A percentile compares a stretch with the other conserved stretches of the same genome.
These are phyloP conservation scores for Russula emetica DNA, from an alignment of 768 basidiomycete species.

Conservation along the genomic window DNA sequence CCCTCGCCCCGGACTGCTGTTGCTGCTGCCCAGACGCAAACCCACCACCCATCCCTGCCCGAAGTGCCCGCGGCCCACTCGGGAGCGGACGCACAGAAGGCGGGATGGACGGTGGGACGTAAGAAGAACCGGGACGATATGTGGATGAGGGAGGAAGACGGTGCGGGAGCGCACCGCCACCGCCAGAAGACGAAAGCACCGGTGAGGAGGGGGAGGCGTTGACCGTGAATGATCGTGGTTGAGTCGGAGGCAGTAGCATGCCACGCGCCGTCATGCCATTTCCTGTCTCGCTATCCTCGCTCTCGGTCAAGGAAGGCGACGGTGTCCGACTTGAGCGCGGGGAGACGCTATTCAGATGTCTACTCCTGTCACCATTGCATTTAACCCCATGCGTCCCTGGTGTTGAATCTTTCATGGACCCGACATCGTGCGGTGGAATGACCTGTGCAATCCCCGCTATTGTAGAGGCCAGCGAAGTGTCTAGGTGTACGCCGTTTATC, in stretches of 20 bases:
- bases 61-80: slow-evolving; percentile 27
- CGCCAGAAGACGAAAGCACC: slow-evolving; percentile 2
- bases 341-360: slow-evolving; percentile 3
- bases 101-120: slow-evolving; percentile 22
- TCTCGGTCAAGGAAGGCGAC: slow-evolving; percentile 10
- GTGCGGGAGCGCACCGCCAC: slow-evolving; percentile 1
- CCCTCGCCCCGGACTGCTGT: neutral
- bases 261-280: neutral
- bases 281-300: slow-evolving; percentile 27
- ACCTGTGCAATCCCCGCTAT: neutral
- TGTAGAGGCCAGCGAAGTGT: slow-evolving; percentile 1
- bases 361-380: slow-evolving; percentile 8
- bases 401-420: slow-evolving; percentile 8
- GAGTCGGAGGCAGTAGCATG: slow-evolving; percentile 23
- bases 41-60: slow-evolving; percentile 19
- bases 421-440: neutral
- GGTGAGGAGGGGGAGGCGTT: neutral
- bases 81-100: slow-evolving; percentile 25
- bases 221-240: slow-evolving; percentile 24
- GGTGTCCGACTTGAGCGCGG: slow-evolving; percentile 19
- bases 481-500: slow-evolving; percentile 4
- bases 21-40: neutral
- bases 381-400: neutral
- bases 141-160: slow-evolving; percentile 25
- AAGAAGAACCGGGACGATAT: slow-evolving; percentile 22